Evolutionary conservation across 2,329 filamentous ascomycete genomes (phyloP).

Genomic region (Epichloe glyceriae): DNA sequence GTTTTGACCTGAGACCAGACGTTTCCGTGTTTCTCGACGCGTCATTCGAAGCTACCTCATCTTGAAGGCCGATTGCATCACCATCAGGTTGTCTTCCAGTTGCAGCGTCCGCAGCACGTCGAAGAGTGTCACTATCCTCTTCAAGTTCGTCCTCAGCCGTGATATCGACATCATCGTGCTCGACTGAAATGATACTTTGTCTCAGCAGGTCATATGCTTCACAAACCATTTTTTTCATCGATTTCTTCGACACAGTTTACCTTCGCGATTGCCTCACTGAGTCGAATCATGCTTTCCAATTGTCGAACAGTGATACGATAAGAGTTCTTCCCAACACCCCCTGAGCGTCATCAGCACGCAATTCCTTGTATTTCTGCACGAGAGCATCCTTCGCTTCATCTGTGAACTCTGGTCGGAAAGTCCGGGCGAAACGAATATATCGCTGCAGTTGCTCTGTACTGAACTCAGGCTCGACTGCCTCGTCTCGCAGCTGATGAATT

Average conservation of each 20-base stretch:
- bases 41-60: slow-evolving; percentile 24
- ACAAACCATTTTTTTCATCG: slow-evolving; percentile 66
- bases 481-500: slow-evolving; percentile 85
- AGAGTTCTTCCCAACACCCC: slow-evolving; percentile 89
- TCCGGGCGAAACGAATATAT: slow-evolving; percentile 91
- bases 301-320: slow-evolving; percentile 97
- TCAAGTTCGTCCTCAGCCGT: slow-evolving; percentile 56
- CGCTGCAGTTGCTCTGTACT: slow-evolving; percentile 92
- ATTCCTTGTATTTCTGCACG: slow-evolving; percentile 89
- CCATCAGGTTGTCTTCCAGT: slow-evolving; percentile 35
- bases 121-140: slow-evolving; percentile 33
- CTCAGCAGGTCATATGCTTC: slow-evolving; percentile 86
- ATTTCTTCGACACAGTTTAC: slow-evolving; percentile 93
- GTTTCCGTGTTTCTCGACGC: slow-evolving; percentile 11
- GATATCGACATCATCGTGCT: slow-evolving; percentile 94
- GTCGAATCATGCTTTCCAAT: slow-evolving; percentile 86
- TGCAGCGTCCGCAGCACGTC: slow-evolving; percentile 24
- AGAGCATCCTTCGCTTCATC: slow-evolving; percentile 74
- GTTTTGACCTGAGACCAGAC: slow-evolving; percentile 41
- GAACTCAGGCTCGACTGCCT: slow-evolving; percentile 83
- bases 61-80: slow-evolving; percentile 26
- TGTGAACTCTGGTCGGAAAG: slow-evolving; percentile 87
- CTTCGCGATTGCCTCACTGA: slow-evolving; percentile 96
- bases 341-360: slow-evolving; percentile 84
- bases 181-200: slow-evolving; percentile 93